phyloP scores from a whole-genome alignment of 768 basidiomycete genomes.

The Heimioporus sp. region DNA sequence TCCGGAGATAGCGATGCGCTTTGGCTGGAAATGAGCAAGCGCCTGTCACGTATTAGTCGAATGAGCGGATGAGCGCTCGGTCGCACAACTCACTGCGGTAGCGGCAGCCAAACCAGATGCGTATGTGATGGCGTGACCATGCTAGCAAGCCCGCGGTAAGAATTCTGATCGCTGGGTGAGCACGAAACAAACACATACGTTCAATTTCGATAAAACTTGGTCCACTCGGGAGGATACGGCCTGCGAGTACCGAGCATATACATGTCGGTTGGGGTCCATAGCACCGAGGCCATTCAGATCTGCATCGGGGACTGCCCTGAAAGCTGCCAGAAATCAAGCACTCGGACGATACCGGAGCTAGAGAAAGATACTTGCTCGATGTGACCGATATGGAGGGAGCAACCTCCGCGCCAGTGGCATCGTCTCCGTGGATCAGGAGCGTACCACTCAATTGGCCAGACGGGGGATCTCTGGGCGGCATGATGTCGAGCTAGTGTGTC shows the following conservation, averaged over 20 bases:
- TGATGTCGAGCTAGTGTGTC: conserved; percentile 1
- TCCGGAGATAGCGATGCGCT: conserved; percentile 70
- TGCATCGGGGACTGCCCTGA: conserved; percentile 40
- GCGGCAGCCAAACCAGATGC: conserved; percentile 75
- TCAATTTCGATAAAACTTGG: conserved; percentile 68
- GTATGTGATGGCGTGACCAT: conserved; percentile 74
- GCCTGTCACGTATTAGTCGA: conserved; percentile 41
- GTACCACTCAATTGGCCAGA: conserved; percentile 37
- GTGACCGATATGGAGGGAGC: conserved; percentile 76
- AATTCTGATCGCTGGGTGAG: not conserved
- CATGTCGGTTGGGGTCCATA: conserved; percentile 54
- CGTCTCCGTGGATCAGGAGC: conserved; percentile 47
- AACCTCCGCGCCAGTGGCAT: conserved; percentile 42
- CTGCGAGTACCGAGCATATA: conserved; percentile 79
- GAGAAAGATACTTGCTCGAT: conserved; percentile 49
- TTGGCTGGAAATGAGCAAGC: conserved; percentile 66
- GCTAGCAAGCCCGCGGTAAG: conserved; percentile 36
- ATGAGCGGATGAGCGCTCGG: not conserved
- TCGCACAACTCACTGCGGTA: conserved; percentile 53
- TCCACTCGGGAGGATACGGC: conserved; percentile 63
- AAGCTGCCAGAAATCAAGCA: conserved; percentile 41
- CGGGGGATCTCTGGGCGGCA: conserved; percentile 21
- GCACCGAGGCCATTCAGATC: conserved; percentile 29
- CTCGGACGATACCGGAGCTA: not conserved
- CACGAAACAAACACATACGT: conserved; percentile 35